phyloP scores from a whole-genome alignment of 345 rosid species.

The Brassica juncea region DNA sequence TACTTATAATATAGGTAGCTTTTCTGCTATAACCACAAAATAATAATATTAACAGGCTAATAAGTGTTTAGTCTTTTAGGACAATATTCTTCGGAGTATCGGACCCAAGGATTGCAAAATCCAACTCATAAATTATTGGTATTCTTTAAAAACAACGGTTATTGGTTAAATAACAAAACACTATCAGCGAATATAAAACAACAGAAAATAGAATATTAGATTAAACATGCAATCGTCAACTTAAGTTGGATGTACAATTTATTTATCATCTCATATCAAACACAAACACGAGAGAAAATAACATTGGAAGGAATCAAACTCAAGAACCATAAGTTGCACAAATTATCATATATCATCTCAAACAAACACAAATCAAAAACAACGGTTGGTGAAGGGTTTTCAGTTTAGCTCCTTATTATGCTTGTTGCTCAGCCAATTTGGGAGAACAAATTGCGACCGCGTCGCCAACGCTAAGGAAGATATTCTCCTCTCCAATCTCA shows the following conservation, averaged over 20 bases:
- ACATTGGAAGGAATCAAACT: conserved; percentile 3
- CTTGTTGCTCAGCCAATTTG: conserved; percentile 48
- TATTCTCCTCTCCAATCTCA: conserved; percentile 57
- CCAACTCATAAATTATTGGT: not conserved
- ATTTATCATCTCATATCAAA: conserved; percentile 8
- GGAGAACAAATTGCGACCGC: conserved; percentile 59
- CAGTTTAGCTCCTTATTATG: conserved; percentile 17
- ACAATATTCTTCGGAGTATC: not conserved
- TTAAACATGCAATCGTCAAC: not conserved
- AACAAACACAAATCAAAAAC: not conserved
- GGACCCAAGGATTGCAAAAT: not conserved
- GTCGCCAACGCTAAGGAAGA: conserved; percentile 67
- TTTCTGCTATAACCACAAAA: not conserved
- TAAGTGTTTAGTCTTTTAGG: not conserved
- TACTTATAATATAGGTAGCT: not conserved
- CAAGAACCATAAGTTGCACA: conserved; percentile 30
- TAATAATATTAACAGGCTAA: not conserved
- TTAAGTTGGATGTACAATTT: conserved; percentile 7
- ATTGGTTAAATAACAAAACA: not conserved
- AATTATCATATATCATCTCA: conserved; percentile 15
- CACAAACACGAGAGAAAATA: conserved; percentile 19
- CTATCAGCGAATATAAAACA: not conserved
- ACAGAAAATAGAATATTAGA: not conserved
- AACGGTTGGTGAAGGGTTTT: not conserved
- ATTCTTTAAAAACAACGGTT: too few species aligned